Evolutionary conservation across 768 basidiomycete species (phyloP), one percentile per base, ranked within the genome.

Genomic region (Mycena galericulata): DNA sequence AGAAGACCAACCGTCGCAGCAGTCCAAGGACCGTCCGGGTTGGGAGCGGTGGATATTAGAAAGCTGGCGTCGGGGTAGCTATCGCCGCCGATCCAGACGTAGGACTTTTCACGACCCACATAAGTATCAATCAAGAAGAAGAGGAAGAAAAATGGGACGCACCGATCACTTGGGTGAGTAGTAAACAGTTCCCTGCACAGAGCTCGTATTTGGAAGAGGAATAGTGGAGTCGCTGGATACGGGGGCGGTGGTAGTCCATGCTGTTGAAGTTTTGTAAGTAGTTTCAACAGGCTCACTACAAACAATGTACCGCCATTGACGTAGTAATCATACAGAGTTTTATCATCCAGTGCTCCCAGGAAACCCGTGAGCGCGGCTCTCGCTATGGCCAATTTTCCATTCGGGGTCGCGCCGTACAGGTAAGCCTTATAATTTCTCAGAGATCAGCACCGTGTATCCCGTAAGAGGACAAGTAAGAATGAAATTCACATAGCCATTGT

Each of bases 1-100:
- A 45, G 38, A 22, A 22, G 20, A 30, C 53, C 18, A 4, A 66
- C 69, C 46, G 36, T 56, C 1, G 27, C 24, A 1, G 49, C 59
- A 12, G 60, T 66, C 69, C 69, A 70, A 12, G 69, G 69, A 1
- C 69, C 69, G 24, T 70, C 69, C 29, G 69, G 64, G 24, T 61
- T 62, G 11, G 69, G 64, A 1, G 64, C 64, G 26, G 69, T 70
- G 30, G 64, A 70, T 29, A 66, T 53, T 22, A 45, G 61, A 29
- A 70, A 70, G 47, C 66, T 66, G 8, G 69, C 65, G 27, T 70
- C 38, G 60, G 69, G 69, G 40, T 62, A 70, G 9, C n/a, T n/a
- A n/a, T n/a, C n/a, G n/a, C n/a, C n/a, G n/a, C 69, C 69, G 38
- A 66, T 70, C 63, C 64, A 70, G 27, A 70, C 69, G 47, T 56